phyloP scores from a whole-genome alignment of 371 early-diverging fungal species.

The Haplosporangium sp. region DNA sequence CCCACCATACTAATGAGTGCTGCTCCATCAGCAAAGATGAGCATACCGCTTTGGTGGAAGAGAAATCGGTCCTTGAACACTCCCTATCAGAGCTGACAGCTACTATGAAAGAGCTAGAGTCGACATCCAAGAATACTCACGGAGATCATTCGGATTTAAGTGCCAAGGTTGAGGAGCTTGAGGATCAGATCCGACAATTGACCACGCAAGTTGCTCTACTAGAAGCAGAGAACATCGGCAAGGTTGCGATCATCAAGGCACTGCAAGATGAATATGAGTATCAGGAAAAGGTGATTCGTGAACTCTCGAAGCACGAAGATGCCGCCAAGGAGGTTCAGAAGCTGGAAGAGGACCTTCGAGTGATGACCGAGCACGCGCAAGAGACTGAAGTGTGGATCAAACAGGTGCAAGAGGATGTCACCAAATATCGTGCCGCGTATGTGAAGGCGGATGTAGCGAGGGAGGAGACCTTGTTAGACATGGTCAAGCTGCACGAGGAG shows the following conservation, averaged over 20 bases:
- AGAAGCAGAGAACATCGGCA: conserved; percentile 52
- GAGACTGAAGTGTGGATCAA: conserved; percentile 52
- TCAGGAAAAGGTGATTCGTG: conserved; percentile 45
- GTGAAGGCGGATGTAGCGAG: conserved; percentile 47
- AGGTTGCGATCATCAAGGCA: conserved; percentile 47
- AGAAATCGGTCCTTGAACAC: conserved; percentile 5
- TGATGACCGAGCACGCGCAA: conserved; percentile 25
- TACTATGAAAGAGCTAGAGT: conserved; percentile 12
- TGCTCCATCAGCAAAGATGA: conserved; percentile 30
- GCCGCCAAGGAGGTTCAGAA: conserved; percentile 28
- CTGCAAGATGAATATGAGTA: conserved; percentile 51
- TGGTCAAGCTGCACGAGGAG: conserved; percentile 49
- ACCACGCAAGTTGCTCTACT: conserved; percentile 38
- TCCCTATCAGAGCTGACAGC: conserved; percentile 3
- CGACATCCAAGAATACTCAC: conserved; percentile 3
- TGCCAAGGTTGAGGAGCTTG: conserved; percentile 41
- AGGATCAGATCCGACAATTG: conserved; percentile 36
- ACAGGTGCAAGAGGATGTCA: conserved; percentile 36
- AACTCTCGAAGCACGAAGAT: conserved; percentile 49
- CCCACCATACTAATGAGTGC: conserved; percentile 11
- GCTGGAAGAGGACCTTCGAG: conserved; percentile 36
- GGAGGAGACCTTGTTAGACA: conserved; percentile 48
- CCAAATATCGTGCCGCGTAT: conserved; percentile 46
- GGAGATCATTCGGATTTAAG: conserved; percentile 18
- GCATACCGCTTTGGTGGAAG: conserved; percentile 21